Base-by-base conservation (phyloP, 139 green algal genomes). In the Desmodesmus armatus region DNA sequence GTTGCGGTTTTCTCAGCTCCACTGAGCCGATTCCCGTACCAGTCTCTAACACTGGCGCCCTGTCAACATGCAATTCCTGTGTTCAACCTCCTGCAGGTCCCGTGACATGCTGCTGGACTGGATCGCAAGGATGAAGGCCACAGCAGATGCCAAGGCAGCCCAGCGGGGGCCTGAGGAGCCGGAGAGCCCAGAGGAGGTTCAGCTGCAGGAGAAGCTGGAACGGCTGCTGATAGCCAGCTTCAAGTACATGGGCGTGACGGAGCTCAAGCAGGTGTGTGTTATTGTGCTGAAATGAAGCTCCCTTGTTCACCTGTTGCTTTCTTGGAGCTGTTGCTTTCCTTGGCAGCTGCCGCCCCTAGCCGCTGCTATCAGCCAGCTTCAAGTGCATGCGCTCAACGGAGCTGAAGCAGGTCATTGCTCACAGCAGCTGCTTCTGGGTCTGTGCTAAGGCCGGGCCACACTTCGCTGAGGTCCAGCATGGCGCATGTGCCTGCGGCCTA, bases 221-320 rank as follows among this genome's bases (percentile, higher is more conserved):
- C 69, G 87, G 27, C 87, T 94, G 75, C 84, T 93, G 67, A 81
- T 84, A 17, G 88, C 84, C 23, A 91, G 85, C 85, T 93, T 94
- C 71, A 82, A 83, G 21, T 94, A 93, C 77, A 73, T 94, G 73
- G 90, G 92, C 49, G 92, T 98, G 19, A 79, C 88, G 6, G 93
- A 94, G 76, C 87, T 97, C 72, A 82, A 92, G 5, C 90, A 90
- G 72, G 78, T 96, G 7, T 19, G 40, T 62, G 51, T 62, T 15
- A n/a, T n/a, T n/a, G n/a, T n/a, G n/a, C n/a, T n/a, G n/a, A n/a
- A n/a, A n/a, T n/a, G n/a, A n/a, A n/a, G n/a, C n/a, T n/a, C n/a
- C n/a, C n/a, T n/a, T n/a, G n/a, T 35, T 19, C 60, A 35, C 7
- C 60, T 31, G 60, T 70, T 7, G 21, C 27, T 9, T 31, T 35